Base-by-base conservation (phyloP, 2,329 filamentous ascomycete species). In the Exserohilum turcica region DNA sequence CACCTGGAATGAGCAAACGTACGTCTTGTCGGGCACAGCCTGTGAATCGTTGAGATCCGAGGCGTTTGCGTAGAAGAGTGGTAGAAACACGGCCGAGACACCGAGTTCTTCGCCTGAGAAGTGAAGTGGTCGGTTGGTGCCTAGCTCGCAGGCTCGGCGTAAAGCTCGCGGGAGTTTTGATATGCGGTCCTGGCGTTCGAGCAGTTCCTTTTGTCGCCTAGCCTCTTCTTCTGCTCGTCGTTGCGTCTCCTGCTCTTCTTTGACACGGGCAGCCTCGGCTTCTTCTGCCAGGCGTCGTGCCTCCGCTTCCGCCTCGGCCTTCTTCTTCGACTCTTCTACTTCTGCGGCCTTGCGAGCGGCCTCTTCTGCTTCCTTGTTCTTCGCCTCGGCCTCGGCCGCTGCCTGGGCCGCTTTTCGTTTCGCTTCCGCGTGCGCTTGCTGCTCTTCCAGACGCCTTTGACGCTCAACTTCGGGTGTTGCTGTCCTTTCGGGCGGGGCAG, bases 51-150 rank as follows among this genome's bases (percentile, higher is more conserved):
- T 57, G 12, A 75, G 62, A 37, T 75, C 70, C 19, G 66, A 52
- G 13, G 68, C 64, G 12, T 65, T 70, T n/a, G 64, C 67, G 40
- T 68, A 72, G 45, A 73, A 67, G 6, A 77, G 63, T 3, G 75
- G 75, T 3, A 76, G 63, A 42, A 75, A 77, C 5, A 74, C 67
- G 16, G 67, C 64, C 6, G 71, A 73, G 15, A 76, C 70, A 27
- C 74, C 74, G 29, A 75, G 59, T 48, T 76, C 72, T 51, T 73
- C 69, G 15, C 71, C 72, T n/a, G 64, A 67, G 57, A 75, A 76
- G 40, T 74, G 70, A 5, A 76, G 54, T 8, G 73, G 73, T 21
- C 73, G 70, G 32, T 74, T 66, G 33, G 54, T 65, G 6, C 73
- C 73, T n/a, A 71, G 48, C 40, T 74, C 68, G 44, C 72, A 75